Conservation (phyloP, 1,284 basidiomycete species). For the Athelia psychrophila region DNA sequence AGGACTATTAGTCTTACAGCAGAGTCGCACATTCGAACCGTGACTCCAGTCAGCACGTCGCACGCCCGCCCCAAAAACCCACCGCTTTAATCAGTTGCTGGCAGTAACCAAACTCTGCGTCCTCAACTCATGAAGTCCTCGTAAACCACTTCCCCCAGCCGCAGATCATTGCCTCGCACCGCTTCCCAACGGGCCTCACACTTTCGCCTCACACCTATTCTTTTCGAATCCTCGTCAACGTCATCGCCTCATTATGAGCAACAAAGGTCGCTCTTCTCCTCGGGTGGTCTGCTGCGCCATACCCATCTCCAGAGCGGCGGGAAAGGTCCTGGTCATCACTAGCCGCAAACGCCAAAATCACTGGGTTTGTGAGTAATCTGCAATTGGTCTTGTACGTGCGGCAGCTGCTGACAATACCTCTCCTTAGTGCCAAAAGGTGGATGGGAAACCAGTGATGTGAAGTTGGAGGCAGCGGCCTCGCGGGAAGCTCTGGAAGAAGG, state of each 20-base stretch:
- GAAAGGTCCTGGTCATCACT: slow-evolving; percentile 77
- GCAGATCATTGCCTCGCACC: slow-evolving; percentile 1
- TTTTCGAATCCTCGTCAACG: slow-evolving; percentile 12
- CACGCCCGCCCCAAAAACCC: too few relatives aligned
- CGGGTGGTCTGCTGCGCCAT: slow-evolving; percentile 86
- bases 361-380: slow-evolving; percentile 77
- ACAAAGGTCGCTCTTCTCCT: slow-evolving; percentile 72
- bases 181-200: slow-evolving; percentile 11
- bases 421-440: slow-evolving; percentile 79
- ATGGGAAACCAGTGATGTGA: slow-evolving; percentile 76
- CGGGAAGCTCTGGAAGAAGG: slow-evolving; percentile 91
- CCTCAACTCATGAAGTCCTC: slow-evolving; percentile 21
- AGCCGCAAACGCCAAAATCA: slow-evolving; percentile 74
- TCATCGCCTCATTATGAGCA: slow-evolving; percentile 51
- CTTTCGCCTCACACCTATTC: neutral
- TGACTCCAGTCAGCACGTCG: too few relatives aligned
- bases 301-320: slow-evolving; percentile 65
- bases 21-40: too few relatives aligned
- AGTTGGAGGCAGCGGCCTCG: slow-evolving; percentile 78
- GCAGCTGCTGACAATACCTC: neutral
- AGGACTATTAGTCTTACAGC: too few relatives aligned
- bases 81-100: too few relatives aligned
- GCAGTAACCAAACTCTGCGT: slow-evolving; percentile 10
- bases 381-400: slow-evolving; percentile 12
- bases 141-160: neutral